Evolutionary conservation across 2,329 filamentous ascomycete genomes (phyloP).

Genomic region (Apiospora arundinis): DNA sequence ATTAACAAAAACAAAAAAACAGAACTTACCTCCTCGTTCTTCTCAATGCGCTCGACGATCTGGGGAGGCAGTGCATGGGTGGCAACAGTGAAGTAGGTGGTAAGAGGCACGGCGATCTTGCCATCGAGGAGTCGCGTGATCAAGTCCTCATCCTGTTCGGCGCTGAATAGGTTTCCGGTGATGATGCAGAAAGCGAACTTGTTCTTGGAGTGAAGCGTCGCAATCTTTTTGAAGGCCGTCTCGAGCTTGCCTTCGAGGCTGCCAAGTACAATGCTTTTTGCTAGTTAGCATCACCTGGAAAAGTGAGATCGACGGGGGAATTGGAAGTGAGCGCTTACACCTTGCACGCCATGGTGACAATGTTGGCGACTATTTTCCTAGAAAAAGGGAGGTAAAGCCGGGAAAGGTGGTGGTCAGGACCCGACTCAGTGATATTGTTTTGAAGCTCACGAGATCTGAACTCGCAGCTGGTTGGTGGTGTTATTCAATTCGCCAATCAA

Average conservation of each 20-base stretch:
- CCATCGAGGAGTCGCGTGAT: slow-evolving; percentile 73
- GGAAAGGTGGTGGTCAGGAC: background rate
- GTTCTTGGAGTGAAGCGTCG: slow-evolving; percentile 84
- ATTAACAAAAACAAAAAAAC: background rate
- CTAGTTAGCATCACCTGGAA: slow-evolving; percentile 23
- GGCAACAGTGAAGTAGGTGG: slow-evolving; percentile 91
- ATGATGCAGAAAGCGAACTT: slow-evolving; percentile 85
- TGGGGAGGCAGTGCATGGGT: slow-evolving; percentile 71
- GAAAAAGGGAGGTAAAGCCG: background rate
- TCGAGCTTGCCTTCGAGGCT: slow-evolving; percentile 80
- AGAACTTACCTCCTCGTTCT: slow-evolving; percentile 62
- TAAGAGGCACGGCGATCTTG: slow-evolving; percentile 75
- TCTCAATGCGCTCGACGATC: slow-evolving; percentile 76
- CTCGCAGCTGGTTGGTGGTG: background rate
- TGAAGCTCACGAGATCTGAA: background rate
- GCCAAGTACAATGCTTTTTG: slow-evolving; percentile 76
- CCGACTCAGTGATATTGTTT: background rate
- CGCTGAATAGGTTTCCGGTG: slow-evolving; percentile 80
- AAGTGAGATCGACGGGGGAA: background rate
- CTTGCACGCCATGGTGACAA: slow-evolving; percentile 52
- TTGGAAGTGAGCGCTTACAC: slow-evolving; percentile 43
- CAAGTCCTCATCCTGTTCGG: slow-evolving; percentile 61
- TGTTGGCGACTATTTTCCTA: slow-evolving; percentile 20
- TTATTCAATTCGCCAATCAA: slow-evolving; percentile 8
- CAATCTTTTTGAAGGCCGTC: slow-evolving; percentile 79